A percentile compares a stretch with the other conserved stretches of the same genome.
phyloP scores from a whole-genome alignment of 345 rosid genomes.

The Reutealis trisperma region DNA sequence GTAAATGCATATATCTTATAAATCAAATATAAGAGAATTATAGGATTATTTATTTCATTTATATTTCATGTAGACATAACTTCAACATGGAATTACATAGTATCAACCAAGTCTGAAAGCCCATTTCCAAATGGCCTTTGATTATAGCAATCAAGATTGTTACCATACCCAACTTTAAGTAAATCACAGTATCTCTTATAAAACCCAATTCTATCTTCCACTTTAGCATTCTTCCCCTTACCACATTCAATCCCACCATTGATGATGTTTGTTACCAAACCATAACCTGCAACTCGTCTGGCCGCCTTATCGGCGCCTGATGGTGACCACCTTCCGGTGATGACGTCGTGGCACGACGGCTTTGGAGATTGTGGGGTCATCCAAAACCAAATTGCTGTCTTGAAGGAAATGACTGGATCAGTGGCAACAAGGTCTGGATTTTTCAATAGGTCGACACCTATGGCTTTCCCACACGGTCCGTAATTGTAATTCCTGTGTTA shows the following conservation, averaged over 20 bases:
- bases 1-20: no score
- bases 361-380: conserved; percentile 18
- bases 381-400: conserved; percentile 28
- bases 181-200: conserved; percentile 8
- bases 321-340: conserved; percentile 9
- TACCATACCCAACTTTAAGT: neutral
- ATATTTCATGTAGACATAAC: no score
- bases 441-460: neutral
- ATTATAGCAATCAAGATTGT: conserved; percentile 11
- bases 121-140: conserved; percentile 16
- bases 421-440: conserved; percentile 17
- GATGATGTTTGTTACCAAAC: conserved; percentile 14
- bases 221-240: neutral
- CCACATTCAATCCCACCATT: conserved; percentile 12
- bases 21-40: no score
- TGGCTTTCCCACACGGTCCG: neutral
- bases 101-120: neutral
- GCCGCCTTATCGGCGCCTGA: conserved; percentile 2
- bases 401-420: conserved; percentile 19
- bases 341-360: conserved; percentile 15
- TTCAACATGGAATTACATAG: neutral
- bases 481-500: conserved; percentile 15
- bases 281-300: conserved; percentile 7
- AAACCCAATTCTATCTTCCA: conserved; percentile 6
- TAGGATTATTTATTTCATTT: no score